These are phyloP conservation scores for Globisporangium perplexum DNA, from an alignment of 352 stramenopile genomes.

Conservation along the genomic window DNA sequence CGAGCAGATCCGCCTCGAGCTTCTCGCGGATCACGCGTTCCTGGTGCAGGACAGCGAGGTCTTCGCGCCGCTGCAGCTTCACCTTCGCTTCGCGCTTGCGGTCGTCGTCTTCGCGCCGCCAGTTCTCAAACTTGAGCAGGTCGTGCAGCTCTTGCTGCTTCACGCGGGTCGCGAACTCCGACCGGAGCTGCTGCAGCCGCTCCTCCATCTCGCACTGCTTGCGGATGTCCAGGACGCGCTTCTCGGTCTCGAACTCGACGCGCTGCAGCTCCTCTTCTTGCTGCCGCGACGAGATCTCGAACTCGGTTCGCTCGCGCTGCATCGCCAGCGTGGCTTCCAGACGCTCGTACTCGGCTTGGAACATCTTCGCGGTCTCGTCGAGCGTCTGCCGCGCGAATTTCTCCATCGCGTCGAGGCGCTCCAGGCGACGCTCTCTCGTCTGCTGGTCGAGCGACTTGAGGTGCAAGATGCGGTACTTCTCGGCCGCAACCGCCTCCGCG, in stretches of 20 bases:
- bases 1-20: conserved; percentile 38
- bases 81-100: conserved; percentile 24
- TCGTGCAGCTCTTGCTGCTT: conserved; percentile 74
- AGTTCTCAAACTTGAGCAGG: conserved; percentile 61
- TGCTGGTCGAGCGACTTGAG: conserved; percentile 71
- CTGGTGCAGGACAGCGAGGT: conserved; percentile 37
- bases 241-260: conserved; percentile 67
- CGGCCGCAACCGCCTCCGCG: conserved; percentile 47
- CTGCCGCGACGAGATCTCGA: conserved; percentile 58
- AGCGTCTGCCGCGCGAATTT: conserved; percentile 49
- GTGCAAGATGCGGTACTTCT: conserved; percentile 61
- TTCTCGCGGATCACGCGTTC: conserved; percentile 52
- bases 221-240: conserved; percentile 53
- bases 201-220: conserved; percentile 63
- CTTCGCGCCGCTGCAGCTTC: conserved; percentile 32
- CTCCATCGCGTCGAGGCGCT: conserved; percentile 62
- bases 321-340: conserved; percentile 46
- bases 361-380: conserved; percentile 51
- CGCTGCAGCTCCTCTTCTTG: conserved; percentile 74
- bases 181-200: conserved; percentile 50
- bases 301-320: conserved; percentile 55
- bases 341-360: conserved; percentile 56
- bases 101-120: conserved; percentile 66
- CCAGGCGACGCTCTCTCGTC: conserved; percentile 52
- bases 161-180: conserved; percentile 62